Evolutionary conservation across 305 asterid species (phyloP).

Genomic region (Lippia alba): DNA sequence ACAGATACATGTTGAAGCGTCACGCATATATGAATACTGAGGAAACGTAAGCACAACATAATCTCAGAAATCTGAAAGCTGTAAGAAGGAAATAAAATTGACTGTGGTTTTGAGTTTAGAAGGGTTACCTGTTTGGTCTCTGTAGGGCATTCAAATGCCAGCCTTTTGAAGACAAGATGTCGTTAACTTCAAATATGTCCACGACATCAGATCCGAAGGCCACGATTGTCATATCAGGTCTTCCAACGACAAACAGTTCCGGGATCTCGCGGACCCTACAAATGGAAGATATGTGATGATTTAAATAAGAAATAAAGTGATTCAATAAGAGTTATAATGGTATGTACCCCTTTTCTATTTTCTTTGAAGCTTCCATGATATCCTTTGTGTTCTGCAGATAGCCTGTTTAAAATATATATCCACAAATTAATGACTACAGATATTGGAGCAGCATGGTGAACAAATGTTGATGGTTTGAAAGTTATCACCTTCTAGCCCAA

Average conservation of each 20-base stretch:
- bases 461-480: constrained; percentile 16
- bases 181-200: constrained; percentile 96
- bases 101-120: not conserved
- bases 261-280: constrained; percentile 77
- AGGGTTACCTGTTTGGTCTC: constrained; percentile 87
- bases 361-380: constrained; percentile 95
- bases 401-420: constrained; percentile 49
- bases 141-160: constrained; percentile 98
- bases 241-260: constrained; percentile 72
- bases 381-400: constrained; percentile 84
- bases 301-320: not conserved
- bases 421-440: constrained; percentile 30
- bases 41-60: constrained; percentile 19
- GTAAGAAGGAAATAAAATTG: not conserved
- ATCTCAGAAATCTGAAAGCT: constrained; percentile 5
- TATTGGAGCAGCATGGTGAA: not conserved
- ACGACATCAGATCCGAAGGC: constrained; percentile 84
- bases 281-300: not conserved
- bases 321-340: constrained; percentile 1
- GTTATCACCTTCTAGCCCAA: constrained; percentile 80
- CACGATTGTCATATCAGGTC: constrained; percentile 97
- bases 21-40: constrained; percentile 95
- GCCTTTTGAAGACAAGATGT: constrained; percentile 84
- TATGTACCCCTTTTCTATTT: constrained; percentile 79
- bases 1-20: constrained; percentile 90